Base-by-base conservation (phyloP, 768 basidiomycete genomes). In the Brasilioporus rufonigricans region DNA sequence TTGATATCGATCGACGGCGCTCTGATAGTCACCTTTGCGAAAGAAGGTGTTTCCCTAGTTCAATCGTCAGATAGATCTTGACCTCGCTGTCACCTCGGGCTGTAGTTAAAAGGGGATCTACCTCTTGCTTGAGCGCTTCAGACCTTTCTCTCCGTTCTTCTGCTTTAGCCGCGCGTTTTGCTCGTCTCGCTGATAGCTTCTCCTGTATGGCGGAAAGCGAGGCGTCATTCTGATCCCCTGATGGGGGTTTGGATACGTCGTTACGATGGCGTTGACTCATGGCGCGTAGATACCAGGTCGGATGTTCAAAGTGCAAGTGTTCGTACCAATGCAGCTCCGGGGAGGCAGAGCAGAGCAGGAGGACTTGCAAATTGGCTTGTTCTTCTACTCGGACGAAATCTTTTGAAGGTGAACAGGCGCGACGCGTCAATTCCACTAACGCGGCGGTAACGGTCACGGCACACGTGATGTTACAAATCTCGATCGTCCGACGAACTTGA, bases 31-130 rank as follows among this genome's bases (percentile, higher is more conserved):
- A 2, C 69, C 73, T 13, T 64, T 56, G 40, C 68, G 72, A 71
- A 77, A 80, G 26, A 71, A 62, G 12, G 62, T 55, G 49, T 80
- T 82, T 32, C 80, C 80, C 78, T 53, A 13, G 16, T 12, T 3
- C 7, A 29, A 31, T 31, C 36, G 38, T 80, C 48, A 35, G 32
- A 19, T 11, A 5, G 33, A 32, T 5, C 33, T n/a, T n/a, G n/a
- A n/a, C n/a, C n/a, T n/a, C n/a, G n/a, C n/a, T n/a, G n/a, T n/a
- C n/a, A n/a, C 7, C 35, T 6, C 16, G 35, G 4, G 7, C 16
- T 18, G 6, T 6, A 3, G 16, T 7, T 16, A 5, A 16, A 6
- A 33, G 6, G 14, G 14, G 35, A 36, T 14, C 7, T 36, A 36
- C 70, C 60, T 69, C 58, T 11, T 70, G 61, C 44, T 65, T 72